phyloP scores from a whole-genome alignment of 495 filamentous ascomycete genomes.

The Penicillium macrosclerotiorum region DNA sequence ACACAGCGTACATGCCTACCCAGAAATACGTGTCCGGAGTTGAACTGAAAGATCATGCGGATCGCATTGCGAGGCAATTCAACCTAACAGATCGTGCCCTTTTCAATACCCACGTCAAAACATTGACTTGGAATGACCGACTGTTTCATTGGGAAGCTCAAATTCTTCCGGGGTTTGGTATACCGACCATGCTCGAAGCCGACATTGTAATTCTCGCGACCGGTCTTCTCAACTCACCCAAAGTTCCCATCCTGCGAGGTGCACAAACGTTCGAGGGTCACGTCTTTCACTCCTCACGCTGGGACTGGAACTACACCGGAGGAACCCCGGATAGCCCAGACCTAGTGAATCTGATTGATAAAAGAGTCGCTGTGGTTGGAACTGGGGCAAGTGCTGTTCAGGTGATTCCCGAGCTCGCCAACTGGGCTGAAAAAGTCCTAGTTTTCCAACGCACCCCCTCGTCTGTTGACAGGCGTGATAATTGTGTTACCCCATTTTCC shows the following conservation, averaged over 20 bases:
- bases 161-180: not conserved
- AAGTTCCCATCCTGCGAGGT: conserved; percentile 23
- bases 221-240: conserved; percentile 19
- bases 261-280: conserved; percentile 20
- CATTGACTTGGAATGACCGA: conserved; percentile 8
- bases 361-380: conserved; percentile 47
- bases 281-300: conserved; percentile 42
- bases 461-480: conserved; percentile 44
- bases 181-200: not conserved
- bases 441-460: conserved; percentile 54
- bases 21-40: conserved; percentile 24
- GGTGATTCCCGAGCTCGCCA: conserved; percentile 33
- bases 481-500: conserved; percentile 31
- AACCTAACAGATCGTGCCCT: conserved; percentile 43
- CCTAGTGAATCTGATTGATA: conserved; percentile 37
- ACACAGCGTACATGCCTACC: conserved; percentile 55
- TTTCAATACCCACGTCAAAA: conserved; percentile 27
- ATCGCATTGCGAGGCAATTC: conserved; percentile 35
- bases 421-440: conserved; percentile 31
- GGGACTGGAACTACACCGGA: conserved; percentile 48
- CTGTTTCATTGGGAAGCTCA: not conserved
- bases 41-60: conserved; percentile 25
- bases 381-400: conserved; percentile 50
- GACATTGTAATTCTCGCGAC: conserved; percentile 21
- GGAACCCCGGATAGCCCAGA: conserved; percentile 44